phyloP scores from a whole-genome alignment of 176 grass and related monocot species.

The Eleusine coracana region DNA sequence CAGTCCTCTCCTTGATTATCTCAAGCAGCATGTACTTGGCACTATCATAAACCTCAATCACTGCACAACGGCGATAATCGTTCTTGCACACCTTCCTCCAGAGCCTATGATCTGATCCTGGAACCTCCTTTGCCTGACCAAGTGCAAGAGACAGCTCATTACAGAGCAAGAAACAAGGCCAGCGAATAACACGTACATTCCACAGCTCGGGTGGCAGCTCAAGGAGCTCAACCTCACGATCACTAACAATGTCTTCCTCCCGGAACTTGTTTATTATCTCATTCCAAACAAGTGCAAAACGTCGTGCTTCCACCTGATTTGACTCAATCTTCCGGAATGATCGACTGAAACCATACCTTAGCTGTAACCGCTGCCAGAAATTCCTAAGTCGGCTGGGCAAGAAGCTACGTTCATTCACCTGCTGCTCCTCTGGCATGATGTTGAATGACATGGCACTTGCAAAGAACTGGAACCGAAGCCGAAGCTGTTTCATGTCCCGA shows the following conservation, averaged over 20 bases:
- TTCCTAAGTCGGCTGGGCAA: slow-evolving; percentile 64
- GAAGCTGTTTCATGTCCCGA: slow-evolving; percentile 78
- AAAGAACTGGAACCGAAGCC: slow-evolving; percentile 92
- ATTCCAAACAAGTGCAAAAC: slow-evolving; percentile 92
- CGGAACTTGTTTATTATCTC: slow-evolving; percentile 88
- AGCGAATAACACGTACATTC: slow-evolving; percentile 90
- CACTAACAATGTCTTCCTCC: slow-evolving; percentile 93
- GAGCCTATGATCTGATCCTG: slow-evolving; percentile 61
- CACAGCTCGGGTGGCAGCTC: slow-evolving; percentile 79
- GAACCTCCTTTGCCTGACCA: slow-evolving; percentile 72
- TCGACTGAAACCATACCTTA: slow-evolving; percentile 83
- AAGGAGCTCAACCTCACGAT: slow-evolving; percentile 75
- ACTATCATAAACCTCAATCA: slow-evolving; percentile 92
- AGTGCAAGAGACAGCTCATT: slow-evolving; percentile 91
- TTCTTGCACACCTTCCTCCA: slow-evolving; percentile 95
- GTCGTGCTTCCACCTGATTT: slow-evolving; percentile 70
- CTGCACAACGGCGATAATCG: slow-evolving; percentile 81
- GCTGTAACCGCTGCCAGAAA: slow-evolving; percentile 80
- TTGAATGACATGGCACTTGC: slow-evolving; percentile 97
- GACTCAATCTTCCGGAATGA: slow-evolving; percentile 89
- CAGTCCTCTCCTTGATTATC: slow-evolving; percentile 66
- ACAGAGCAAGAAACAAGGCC: slow-evolving; percentile 92
- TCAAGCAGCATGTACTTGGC: slow-evolving; percentile 71
- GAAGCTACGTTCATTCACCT: slow-evolving; percentile 56
- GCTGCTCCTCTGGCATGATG: slow-evolving; percentile 88